These are phyloP conservation scores for Aureobasidium lini DNA, from an alignment of 2,329 filamentous ascomycete genomes.

Conservation along the genomic window DNA sequence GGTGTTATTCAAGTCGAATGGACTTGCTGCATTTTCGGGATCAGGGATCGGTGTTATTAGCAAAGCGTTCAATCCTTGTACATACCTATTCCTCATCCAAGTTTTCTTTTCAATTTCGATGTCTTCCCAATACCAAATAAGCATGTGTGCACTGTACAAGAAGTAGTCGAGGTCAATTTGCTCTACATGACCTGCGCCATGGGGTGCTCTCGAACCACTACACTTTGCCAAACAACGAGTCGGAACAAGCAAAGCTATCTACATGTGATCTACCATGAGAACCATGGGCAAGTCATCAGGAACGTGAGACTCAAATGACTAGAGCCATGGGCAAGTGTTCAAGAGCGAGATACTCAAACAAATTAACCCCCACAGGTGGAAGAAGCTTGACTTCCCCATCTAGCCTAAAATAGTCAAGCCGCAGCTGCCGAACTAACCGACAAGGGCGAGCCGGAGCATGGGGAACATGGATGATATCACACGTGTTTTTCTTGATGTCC, in stretches of 20 bases:
- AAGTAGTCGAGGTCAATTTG: no score
- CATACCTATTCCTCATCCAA: neutral
- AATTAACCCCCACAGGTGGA: neutral
- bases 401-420: neutral
- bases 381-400: neutral
- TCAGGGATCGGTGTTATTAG: neutral
- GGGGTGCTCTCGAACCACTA: no score
- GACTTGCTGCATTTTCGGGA: neutral
- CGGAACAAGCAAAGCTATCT: no score
- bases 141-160: no score
- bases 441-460: neutral
- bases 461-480: neutral
- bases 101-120: neutral
- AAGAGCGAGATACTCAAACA: neutral
- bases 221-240: no score
- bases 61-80: neutral
- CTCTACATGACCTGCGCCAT: no score
- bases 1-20: conserved; percentile 4
- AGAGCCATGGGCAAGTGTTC: neutral
- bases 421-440: neutral
- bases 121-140: neutral
- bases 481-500: neutral
- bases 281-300: no score
- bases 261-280: no score
- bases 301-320: no score